phyloP scores from a whole-genome alignment of 2,329 filamentous ascomycete species.

The Aspergillus versicolor region DNA sequence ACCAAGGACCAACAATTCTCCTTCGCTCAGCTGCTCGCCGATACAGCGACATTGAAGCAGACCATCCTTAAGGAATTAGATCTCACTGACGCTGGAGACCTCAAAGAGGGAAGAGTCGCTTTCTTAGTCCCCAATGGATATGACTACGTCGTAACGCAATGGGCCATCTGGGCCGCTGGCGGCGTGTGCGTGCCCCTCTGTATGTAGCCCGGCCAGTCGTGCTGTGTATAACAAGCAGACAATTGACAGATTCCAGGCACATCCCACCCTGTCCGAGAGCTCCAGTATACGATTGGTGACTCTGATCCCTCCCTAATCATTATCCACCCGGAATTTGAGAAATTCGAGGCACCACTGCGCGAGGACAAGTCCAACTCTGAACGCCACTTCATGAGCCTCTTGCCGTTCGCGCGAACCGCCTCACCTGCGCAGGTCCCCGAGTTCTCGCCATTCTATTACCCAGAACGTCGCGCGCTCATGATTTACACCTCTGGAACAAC shows the following conservation, averaged over 20 bases:
- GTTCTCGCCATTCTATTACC: conserved; percentile 29
- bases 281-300: conserved; percentile 43
- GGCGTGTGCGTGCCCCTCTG: conserved; percentile 46
- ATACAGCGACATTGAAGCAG: conserved; percentile 37
- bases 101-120: conserved; percentile 40
- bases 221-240: background rate
- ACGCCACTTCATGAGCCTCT: conserved; percentile 33
- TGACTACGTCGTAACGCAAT: conserved; percentile 44
- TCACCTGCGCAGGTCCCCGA: conserved; percentile 26
- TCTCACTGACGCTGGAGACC: conserved; percentile 23
- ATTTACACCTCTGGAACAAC: conserved; percentile 46
- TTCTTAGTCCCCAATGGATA: conserved; percentile 43
- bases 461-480: conserved; percentile 39
- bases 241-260: conserved; percentile 27
- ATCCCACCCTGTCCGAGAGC: conserved; percentile 42
- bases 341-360: conserved; percentile 32
- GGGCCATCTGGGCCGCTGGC: conserved; percentile 46
- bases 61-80: conserved; percentile 34
- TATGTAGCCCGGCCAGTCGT: conserved; percentile 22
- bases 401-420: conserved; percentile 20
- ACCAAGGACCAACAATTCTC: conserved; percentile 42
- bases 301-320: conserved; percentile 44
- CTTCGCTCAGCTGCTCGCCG: conserved; percentile 40
- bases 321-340: conserved; percentile 40
- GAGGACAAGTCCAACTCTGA: conserved; percentile 23